phyloP scores from a whole-genome alignment of 2,329 filamentous ascomycete species.

The Alternaria atra region DNA sequence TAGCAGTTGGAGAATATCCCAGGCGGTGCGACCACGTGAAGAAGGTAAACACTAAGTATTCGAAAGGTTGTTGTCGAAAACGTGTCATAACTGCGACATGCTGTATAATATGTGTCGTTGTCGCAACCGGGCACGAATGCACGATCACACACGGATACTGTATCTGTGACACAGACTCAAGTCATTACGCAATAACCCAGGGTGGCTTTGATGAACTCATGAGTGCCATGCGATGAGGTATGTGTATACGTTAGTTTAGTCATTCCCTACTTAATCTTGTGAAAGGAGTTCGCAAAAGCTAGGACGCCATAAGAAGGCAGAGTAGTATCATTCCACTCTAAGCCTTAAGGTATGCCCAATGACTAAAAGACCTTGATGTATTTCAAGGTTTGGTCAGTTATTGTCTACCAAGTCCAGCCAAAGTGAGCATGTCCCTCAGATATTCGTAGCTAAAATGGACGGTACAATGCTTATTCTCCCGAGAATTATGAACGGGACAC shows the following conservation, averaged over 20 bases:
- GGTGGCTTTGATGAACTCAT: not conserved
- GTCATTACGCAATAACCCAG: not conserved
- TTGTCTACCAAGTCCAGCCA: not conserved
- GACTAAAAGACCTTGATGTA: not conserved
- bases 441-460: too few species aligned
- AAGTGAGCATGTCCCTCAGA: not conserved
- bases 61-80: not conserved
- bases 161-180: not conserved
- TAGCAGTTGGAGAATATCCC: not conserved
- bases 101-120: not conserved
- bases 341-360: not conserved
- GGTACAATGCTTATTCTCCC: too few species aligned
- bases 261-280: not conserved
- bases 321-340: not conserved
- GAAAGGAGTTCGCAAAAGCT: not conserved
- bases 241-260: not conserved
- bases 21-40: not conserved
- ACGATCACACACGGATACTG: too few species aligned
- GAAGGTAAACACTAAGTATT: not conserved
- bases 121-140: not conserved
- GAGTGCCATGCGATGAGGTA: not conserved
- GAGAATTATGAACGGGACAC: too few species aligned
- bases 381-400: not conserved
- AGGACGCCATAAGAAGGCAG: not conserved
- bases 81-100: not conserved